Conservation (phyloP, 768 basidiomycete genomes). For the Podaxis mareebaensis region DNA sequence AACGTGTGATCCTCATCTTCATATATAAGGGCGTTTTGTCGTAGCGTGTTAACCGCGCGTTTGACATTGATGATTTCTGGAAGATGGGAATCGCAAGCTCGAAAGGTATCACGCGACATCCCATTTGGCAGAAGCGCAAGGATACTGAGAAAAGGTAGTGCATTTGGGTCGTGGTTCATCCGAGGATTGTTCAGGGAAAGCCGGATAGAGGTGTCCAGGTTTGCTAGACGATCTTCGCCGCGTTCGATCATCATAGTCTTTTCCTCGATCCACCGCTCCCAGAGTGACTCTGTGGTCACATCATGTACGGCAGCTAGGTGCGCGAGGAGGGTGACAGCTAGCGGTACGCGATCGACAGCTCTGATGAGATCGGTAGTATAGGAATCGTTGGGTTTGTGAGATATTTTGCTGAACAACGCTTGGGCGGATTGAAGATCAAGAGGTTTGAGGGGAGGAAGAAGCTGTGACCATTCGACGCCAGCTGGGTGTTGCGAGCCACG, state of each 20-base stretch:
- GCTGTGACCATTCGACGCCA: conserved; percentile 25
- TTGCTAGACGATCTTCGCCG: conserved; percentile 28
- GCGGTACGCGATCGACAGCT: conserved; percentile 33
- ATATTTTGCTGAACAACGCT: conserved; percentile 27
- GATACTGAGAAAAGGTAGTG: conserved; percentile 26
- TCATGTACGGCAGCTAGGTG: conserved; percentile 32
- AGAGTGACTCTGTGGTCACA: conserved; percentile 29
- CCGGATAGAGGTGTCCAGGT: conserved; percentile 31
- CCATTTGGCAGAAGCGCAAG: conserved; percentile 33
- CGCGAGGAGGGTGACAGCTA: conserved; percentile 33
- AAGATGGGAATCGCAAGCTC: conserved; percentile 20
- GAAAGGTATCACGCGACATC: conserved; percentile 21
- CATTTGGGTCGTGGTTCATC: conserved; percentile 26
- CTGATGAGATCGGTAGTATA: conserved; percentile 25
- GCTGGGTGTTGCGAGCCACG: conserved; percentile 31
- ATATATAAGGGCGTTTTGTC: conserved; percentile 28
- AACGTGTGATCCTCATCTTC: conserved; percentile 22
- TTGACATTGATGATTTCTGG: conserved; percentile 23
- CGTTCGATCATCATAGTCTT: conserved; percentile 29
- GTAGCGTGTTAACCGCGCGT: conserved; percentile 27
- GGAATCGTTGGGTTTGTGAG: conserved; percentile 22
- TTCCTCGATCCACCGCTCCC: conserved; percentile 31
- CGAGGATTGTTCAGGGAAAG: conserved; percentile 31
- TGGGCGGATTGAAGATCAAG: conserved; percentile 26
- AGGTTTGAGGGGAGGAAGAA: conserved; percentile 28